phyloP scores from a whole-genome alignment of 371 early-diverging fungal genomes.

The Umbelopsis sp. region DNA sequence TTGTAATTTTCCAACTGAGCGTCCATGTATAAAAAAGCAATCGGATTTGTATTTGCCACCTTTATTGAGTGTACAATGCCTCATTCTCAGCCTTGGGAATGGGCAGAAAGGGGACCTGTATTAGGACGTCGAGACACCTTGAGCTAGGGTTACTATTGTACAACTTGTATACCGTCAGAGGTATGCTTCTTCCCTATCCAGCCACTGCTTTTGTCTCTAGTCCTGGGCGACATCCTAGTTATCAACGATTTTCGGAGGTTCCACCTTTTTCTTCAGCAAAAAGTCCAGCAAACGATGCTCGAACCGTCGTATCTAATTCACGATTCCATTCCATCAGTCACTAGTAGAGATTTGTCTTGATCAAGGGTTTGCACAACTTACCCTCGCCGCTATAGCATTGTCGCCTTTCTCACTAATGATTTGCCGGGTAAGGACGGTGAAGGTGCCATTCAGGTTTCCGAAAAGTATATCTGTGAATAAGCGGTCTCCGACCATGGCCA shows the following conservation, averaged over 20 bases:
- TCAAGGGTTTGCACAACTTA: slow-evolving; percentile 31
- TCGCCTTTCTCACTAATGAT: slow-evolving; percentile 79
- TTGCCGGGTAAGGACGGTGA: slow-evolving; percentile 73
- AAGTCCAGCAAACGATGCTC: slow-evolving; percentile 49
- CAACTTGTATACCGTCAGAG: neutral
- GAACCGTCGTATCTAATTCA: slow-evolving; percentile 51
- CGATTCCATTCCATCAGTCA: neutral
- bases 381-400: slow-evolving; percentile 71
- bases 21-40: neutral
- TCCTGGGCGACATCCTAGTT: neutral
- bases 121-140: no score
- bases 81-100: no score
- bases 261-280: slow-evolving; percentile 31
- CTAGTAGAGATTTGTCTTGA: neutral
- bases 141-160: no score
- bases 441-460: slow-evolving; percentile 79
- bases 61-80: no score
- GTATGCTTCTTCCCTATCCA: no score
- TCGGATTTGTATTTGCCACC: neutral
- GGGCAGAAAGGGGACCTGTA: no score
- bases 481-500: slow-evolving; percentile 90
- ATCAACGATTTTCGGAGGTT: slow-evolving; percentile 26
- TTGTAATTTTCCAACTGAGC: neutral
- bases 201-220: no score
- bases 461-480: slow-evolving; percentile 87